Conservation (phyloP, 257 asterid genomes). For the Scutellaria galericulata region DNA sequence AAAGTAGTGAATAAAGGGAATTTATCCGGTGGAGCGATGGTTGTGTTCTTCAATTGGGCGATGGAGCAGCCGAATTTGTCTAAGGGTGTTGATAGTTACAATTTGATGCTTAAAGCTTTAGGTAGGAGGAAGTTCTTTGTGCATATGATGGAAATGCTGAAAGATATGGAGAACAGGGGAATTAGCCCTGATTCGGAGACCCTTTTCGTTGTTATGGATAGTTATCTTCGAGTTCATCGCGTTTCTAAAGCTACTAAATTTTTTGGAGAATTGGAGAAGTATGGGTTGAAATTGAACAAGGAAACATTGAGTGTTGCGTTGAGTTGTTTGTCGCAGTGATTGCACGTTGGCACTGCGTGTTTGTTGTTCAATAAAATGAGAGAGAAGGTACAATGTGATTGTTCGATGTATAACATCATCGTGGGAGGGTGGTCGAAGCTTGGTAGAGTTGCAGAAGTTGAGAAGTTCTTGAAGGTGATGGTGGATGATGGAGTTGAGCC, state of each 20-base stretch:
- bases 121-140: constrained; percentile 78
- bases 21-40: constrained; percentile 67
- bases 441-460: constrained; percentile 72
- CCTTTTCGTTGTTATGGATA: constrained; percentile 65
- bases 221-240: constrained; percentile 60
- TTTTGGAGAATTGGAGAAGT: constrained; percentile 58
- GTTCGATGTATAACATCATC: constrained; percentile 53
- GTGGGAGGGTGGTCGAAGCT: constrained; percentile 83
- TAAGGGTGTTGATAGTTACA: too few species aligned
- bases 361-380: constrained; percentile 62
- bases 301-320: constrained; percentile 60
- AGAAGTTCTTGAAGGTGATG: constrained; percentile 63
- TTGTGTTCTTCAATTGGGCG: constrained; percentile 73
- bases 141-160: constrained; percentile 62
- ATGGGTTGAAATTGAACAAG: constrained; percentile 51
- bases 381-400: constrained; percentile 54
- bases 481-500: constrained; percentile 76
- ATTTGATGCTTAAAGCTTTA: too few species aligned
- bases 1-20: constrained; percentile 69
- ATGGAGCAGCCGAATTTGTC: constrained; percentile 49
- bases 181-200: constrained; percentile 56
- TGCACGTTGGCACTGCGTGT: constrained; percentile 65
- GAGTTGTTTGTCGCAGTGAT: constrained; percentile 58
- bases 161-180: constrained; percentile 53
- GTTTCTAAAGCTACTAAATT: constrained; percentile 64